phyloP scores from a whole-genome alignment of 163 green algal species.

The Chloroidium sp. region DNA sequence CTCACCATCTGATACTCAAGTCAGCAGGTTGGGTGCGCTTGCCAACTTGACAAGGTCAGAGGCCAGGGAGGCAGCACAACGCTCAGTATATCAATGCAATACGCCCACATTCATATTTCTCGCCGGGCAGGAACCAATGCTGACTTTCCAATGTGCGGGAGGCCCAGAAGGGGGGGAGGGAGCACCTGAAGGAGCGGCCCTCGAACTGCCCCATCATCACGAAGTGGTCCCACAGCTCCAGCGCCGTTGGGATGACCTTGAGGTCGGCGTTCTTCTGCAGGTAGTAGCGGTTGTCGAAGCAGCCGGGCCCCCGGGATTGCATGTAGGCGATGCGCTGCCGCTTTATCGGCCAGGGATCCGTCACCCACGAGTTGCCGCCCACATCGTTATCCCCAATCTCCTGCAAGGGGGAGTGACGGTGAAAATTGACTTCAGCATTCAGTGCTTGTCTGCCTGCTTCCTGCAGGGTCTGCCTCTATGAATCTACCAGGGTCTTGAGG shows the following conservation, averaged over 20 bases:
- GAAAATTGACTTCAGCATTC: not conserved
- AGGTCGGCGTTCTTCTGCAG: conserved; percentile 28
- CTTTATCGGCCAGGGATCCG: conserved; percentile 18
- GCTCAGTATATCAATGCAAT: too few species aligned
- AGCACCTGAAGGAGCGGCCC: conserved; percentile 23
- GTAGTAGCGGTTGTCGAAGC: conserved; percentile 39
- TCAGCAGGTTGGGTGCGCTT: too few species aligned
- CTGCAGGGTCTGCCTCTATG: not conserved
- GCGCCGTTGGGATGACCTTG: conserved; percentile 12
- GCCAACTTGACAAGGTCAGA: too few species aligned
- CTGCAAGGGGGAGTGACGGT: not conserved
- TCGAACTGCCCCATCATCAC: conserved; percentile 39
- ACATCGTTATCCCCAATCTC: conserved; percentile 8
- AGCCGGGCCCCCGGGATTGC: conserved; percentile 20
- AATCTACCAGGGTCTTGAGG: too few species aligned
- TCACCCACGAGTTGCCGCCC: conserved; percentile 27
- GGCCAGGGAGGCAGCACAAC: too few species aligned
- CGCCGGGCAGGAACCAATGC: too few species aligned
- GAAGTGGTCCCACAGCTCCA: conserved; percentile 40
- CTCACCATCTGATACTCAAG: too few species aligned
- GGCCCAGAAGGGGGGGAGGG: not conserved
- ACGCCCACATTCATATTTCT: too few species aligned
- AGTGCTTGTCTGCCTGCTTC: too few species aligned
- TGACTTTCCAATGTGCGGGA: too few species aligned
- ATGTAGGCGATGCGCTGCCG: conserved; percentile 11